A percentile compares a stretch with the other conserved stretches of the same genome.
Conservation (phyloP, 495 filamentous ascomycete genomes). For the Cercophora samala region DNA sequence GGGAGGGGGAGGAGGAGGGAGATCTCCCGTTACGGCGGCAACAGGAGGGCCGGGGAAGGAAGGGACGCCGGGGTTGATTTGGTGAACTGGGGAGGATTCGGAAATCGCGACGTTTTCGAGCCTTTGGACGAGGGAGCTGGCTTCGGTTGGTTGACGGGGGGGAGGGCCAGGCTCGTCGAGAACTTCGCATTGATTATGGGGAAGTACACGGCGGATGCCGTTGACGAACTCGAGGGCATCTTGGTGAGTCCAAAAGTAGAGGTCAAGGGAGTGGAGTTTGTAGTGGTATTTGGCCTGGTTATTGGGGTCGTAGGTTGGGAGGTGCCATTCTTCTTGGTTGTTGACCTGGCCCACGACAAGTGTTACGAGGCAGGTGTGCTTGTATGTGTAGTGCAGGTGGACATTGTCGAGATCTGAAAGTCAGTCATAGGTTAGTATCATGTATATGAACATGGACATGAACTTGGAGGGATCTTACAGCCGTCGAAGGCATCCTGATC, state of each 20-base stretch:
- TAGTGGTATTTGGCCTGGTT: slow-evolving; percentile 70
- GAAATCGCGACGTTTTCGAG: slow-evolving; percentile 75
- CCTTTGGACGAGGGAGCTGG: slow-evolving; percentile 79
- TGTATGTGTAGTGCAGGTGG: slow-evolving; percentile 68
- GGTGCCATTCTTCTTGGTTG: slow-evolving; percentile 65
- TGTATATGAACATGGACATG: no score
- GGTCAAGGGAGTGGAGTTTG: slow-evolving; percentile 76
- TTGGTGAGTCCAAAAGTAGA: slow-evolving; percentile 82
- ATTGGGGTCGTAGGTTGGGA: slow-evolving; percentile 65
- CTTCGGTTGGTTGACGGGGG: slow-evolving; percentile 43
- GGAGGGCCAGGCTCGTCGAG: slow-evolving; percentile 53
- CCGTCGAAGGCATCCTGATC: slow-evolving; percentile 88
- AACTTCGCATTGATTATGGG: slow-evolving; percentile 57
- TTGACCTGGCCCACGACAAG: slow-evolving; percentile 63
- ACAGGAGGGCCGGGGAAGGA: slow-evolving; percentile 42
- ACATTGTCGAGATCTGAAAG: slow-evolving; percentile 58
- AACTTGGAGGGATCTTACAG: slow-evolving; percentile 56
- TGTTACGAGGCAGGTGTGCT: slow-evolving; percentile 73
- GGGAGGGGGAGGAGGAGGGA: slow-evolving; percentile 33
- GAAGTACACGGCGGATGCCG: slow-evolving; percentile 57
- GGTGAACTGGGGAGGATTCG: slow-evolving; percentile 38
- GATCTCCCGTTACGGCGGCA: slow-evolving; percentile 31
- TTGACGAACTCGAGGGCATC: slow-evolving; percentile 75
- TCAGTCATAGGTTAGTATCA: no score
- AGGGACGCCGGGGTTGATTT: slow-evolving; percentile 42